Conservation (phyloP, 2,329 filamentous ascomycete species). For the Davidsoniella virescens region DNA sequence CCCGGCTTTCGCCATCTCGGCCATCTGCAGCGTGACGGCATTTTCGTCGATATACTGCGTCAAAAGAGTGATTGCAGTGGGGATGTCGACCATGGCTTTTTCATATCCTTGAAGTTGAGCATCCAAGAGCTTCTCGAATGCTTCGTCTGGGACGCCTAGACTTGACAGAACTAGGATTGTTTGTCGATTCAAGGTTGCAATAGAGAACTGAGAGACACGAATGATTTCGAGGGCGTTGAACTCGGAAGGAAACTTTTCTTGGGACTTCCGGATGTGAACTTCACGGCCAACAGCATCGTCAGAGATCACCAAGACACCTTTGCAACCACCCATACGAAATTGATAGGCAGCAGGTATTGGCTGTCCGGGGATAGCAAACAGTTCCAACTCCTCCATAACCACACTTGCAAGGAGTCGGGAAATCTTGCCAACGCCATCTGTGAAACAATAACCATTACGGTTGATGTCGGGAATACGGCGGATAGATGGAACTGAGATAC, state of each 20-base stretch:
- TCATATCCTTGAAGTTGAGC: conserved; percentile 54
- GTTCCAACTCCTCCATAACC: conserved; percentile 52
- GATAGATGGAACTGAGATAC: conserved; percentile 41
- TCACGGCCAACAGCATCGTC: conserved; percentile 48
- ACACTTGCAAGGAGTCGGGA: conserved; percentile 60
- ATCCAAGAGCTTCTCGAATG: conserved; percentile 53
- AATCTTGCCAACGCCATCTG: conserved; percentile 89
- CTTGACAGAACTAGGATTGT: conserved; percentile 71
- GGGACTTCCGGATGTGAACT: conserved; percentile 66
- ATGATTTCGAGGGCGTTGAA: conserved; percentile 73
- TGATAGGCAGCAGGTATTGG: conserved; percentile 66
- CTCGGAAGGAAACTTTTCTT: conserved; percentile 66
- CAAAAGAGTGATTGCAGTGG: conserved; percentile 50
- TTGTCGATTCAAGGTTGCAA: conserved; percentile 75
- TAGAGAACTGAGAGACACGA: conserved; percentile 57
- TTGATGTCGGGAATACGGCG: conserved; percentile 55
- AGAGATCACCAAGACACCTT: conserved; percentile 71
- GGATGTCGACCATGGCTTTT: conserved; percentile 48
- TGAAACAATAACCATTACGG: conserved; percentile 56
- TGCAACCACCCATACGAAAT: conserved; percentile 82
- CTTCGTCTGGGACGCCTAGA: conserved; percentile 50
- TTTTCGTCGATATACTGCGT: conserved; percentile 71
- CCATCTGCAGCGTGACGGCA: conserved; percentile 57
- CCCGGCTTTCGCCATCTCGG: conserved; percentile 59
- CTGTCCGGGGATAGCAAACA: conserved; percentile 18